Conservation (phyloP, 2,329 filamentous ascomycete species). For the Diaporthe eres region DNA sequence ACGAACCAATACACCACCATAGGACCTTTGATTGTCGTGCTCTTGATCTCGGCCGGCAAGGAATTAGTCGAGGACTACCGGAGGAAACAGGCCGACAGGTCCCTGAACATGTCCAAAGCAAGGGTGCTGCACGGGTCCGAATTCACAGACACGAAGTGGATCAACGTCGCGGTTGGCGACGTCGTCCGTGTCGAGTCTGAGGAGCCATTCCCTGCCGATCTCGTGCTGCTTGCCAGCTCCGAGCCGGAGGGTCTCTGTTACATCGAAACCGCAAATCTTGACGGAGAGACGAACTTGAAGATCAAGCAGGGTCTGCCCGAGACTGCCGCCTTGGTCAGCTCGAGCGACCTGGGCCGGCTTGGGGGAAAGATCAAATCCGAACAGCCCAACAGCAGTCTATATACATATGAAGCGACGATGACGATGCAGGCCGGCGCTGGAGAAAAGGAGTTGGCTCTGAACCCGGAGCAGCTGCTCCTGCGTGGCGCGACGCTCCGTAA, state of each 20-base stretch:
- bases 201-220: conserved; percentile 92
- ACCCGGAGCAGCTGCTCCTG: conserved; percentile 92
- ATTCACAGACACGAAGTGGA: conserved; percentile 92
- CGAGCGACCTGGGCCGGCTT: conserved; percentile 86
- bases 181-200: conserved; percentile 95
- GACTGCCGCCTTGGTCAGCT: conserved; percentile 88
- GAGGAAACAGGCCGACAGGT: conserved; percentile 86
- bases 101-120: conserved; percentile 89
- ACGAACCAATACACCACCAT: conserved; percentile 98
- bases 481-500: conserved; percentile 95
- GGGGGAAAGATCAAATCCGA: conserved; percentile 92
- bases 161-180: conserved; percentile 93
- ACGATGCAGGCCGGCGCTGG: conserved; percentile 92
- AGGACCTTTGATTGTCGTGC: conserved; percentile 89
- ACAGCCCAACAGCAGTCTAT: conserved; percentile 97
- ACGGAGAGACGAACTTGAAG: conserved; percentile 98
- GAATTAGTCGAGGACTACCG: conserved; percentile 95
- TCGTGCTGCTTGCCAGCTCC: conserved; percentile 92
- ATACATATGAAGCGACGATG: conserved; percentile 97
- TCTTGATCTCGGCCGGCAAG: conserved; percentile 95
- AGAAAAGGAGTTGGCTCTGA: conserved; percentile 91
- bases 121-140: conserved; percentile 84
- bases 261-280: conserved; percentile 97
- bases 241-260: conserved; percentile 98
- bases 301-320: conserved; percentile 98